Evolutionary conservation across 2,329 filamentous ascomycete species (phyloP), one percentile per base, ranked within the genome.

Genomic region (Bipolaris bicolor): DNA sequence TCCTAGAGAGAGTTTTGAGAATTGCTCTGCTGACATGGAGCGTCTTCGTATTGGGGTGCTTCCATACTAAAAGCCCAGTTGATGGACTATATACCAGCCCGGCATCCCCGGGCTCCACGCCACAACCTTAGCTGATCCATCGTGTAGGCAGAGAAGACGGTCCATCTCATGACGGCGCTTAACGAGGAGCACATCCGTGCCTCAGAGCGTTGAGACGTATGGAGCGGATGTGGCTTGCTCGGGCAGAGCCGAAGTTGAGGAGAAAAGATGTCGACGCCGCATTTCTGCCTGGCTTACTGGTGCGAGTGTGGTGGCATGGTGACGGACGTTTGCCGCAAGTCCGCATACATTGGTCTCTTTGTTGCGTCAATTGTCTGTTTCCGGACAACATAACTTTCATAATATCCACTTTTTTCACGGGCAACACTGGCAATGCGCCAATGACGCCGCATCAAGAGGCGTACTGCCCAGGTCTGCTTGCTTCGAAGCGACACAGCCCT

Each of bases 11-110:
- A 76, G 70, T 59, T 71, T 72, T 37, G 71, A 73, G 44, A 76
- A 70, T 49, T 69, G 68, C 66, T 76, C 73, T 46, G 64, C 71
- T 60, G 73, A 74, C 74, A 76, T 75, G 68, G 61, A 69, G 69
- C 59, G 49, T 18, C 57, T 55, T 63, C 55, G 49, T 52, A 48
- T 52, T 55, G 59, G 49, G 53, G 41, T 66, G 46, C 37, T 62
- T 55, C 47, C 43, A 60, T 59, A 49, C 49, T 58, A 37, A 52
- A 56, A 55, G 58, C 52, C 45, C 34, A 52, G n/a, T 46, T 46
- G 31, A 51, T 34, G 49, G 63, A 53, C 65, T 76, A 74, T 76
- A 76, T 76, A 75, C 67, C 65, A 49, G 57, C 50, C 57, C 49
- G 59, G 57, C 55, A 54, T 55, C 36, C 49, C 55, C 53, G 49